phyloP scores from a whole-genome alignment of 208 protist species.

The Angomonas ambiguus region DNA sequence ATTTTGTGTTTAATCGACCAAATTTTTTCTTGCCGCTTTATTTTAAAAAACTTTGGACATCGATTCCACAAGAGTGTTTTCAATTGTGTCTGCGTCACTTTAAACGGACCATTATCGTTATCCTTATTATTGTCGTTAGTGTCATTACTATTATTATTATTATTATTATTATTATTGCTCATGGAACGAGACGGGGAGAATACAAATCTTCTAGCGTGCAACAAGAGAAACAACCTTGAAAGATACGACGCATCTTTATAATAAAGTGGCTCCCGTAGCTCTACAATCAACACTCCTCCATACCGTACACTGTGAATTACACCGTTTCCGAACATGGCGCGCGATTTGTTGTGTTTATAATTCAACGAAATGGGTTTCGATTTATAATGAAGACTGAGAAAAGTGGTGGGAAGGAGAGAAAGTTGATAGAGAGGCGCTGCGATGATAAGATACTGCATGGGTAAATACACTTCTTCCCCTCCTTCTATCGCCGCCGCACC shows the following conservation, averaged over 20 bases:
- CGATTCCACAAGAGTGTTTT: neutral
- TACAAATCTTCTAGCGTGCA: neutral
- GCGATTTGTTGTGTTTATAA: conserved; percentile 30
- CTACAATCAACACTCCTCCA: conserved; percentile 51
- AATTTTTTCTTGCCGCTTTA: conserved; percentile 6
- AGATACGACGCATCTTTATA: conserved; percentile 36
- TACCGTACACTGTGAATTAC: conserved; percentile 54
- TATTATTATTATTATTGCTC: conserved; percentile 1
- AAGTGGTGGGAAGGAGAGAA: conserved; percentile 38
- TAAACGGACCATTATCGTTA: neutral
- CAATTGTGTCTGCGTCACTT: neutral
- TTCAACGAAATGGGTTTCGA: conserved; percentile 52
- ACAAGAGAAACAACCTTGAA: neutral
- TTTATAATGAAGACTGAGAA: conserved; percentile 16
- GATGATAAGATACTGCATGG: conserved; percentile 50
- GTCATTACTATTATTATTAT: conserved; percentile 9
- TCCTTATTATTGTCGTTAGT: neutral
- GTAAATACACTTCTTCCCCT: conserved; percentile 37
- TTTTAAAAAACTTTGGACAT: neutral
- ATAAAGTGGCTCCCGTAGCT: conserved; percentile 43
- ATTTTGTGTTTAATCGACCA: conserved; percentile 6
- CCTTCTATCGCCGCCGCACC: too few relatives aligned
- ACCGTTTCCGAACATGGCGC: conserved; percentile 48
- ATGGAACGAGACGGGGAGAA: neutral
- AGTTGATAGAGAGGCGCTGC: conserved; percentile 64